These are phyloP conservation scores for Iodosphaeria phyllophila DNA, from an alignment of 2,329 filamentous ascomycete species.

Conservation along the genomic window DNA sequence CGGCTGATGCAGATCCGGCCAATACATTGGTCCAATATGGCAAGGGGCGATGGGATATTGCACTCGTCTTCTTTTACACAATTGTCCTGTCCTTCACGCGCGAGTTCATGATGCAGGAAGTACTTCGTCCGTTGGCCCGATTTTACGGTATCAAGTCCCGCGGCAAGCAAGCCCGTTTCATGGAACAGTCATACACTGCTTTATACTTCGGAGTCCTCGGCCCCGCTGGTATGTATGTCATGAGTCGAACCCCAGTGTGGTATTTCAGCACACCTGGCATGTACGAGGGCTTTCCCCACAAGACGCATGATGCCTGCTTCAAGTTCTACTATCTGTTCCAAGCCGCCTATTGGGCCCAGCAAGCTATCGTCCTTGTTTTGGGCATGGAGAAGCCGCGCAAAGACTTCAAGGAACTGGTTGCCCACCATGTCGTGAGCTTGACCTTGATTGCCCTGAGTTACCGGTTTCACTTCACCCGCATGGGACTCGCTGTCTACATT, in stretches of 20 bases:
- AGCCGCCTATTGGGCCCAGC: slow-evolving; percentile 89
- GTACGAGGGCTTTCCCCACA: slow-evolving; percentile 79
- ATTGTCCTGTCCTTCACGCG: slow-evolving; percentile 82
- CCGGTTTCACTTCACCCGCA: slow-evolving; percentile 92
- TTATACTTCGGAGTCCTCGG: slow-evolving; percentile 75
- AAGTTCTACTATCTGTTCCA: slow-evolving; percentile 95
- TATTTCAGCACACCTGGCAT: slow-evolving; percentile 86
- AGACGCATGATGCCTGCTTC: slow-evolving; percentile 59
- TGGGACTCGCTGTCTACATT: slow-evolving; percentile 82
- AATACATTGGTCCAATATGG: slow-evolving; percentile 50
- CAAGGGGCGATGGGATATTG: slow-evolving; percentile 74
- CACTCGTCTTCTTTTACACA: slow-evolving; percentile 78
- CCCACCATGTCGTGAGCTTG: slow-evolving; percentile 80
- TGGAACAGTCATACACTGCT: slow-evolving; percentile 92
- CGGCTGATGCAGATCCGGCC: slow-evolving; percentile 17
- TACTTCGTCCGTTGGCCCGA: slow-evolving; percentile 60
- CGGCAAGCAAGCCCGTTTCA: slow-evolving; percentile 75
- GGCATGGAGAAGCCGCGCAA: slow-evolving; percentile 86
- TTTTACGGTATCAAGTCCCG: slow-evolving; percentile 49
- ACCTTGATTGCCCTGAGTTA: slow-evolving; percentile 74
- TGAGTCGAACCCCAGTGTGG: slow-evolving; percentile 83
- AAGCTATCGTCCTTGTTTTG: slow-evolving; percentile 71
- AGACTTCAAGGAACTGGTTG: slow-evolving; percentile 85
- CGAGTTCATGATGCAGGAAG: slow-evolving; percentile 87
- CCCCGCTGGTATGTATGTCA: slow-evolving; percentile 73